Base-by-base conservation (phyloP, 805 yeast species). In the Grigorovia humatica region DNA sequence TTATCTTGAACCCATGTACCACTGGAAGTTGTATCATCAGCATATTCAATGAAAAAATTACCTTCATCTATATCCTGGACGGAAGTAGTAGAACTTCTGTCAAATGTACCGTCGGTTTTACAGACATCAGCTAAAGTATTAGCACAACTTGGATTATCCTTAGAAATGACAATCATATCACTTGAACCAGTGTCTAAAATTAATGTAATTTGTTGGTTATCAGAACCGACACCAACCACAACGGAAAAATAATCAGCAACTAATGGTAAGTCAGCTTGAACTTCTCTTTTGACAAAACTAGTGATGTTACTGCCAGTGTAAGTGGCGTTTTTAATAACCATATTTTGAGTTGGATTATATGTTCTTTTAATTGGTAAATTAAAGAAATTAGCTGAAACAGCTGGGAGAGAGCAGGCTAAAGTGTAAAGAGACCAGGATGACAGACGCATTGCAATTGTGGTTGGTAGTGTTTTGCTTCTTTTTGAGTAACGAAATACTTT, bases 1-100 rank as follows among this genome's bases (percentile, higher is more conserved):
- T 71, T 69, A 59, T 89, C 96, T 45, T 72, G 67, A 48, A 73
- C 74, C 73, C 74, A 72, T 2, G 55, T 53, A 42, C 75, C 75
- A 11, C 60, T 48, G 8, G 80, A 81, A 48, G 60, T 70, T 4
- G 75, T 66, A 9, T 72, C 66, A 56, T 81, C 85, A 45, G 79
- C 80, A 61, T 82, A 82, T 43, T 67, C 38, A 32, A 32, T 32
- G 11, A 13, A 32, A 32, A 32, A 79, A 12, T 61, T 67, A 32
- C 38, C 38, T 0, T 76, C 65, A 32, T 59, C 55, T 51, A 61
- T 62, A 20, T 63, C 55, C 5, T 52, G 27, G 54, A 57, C 67
- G 11, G 61, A 52, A 1, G 63, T 53, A 2, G 70, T 63, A 9
- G 51, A 47, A 2, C 52, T 47, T 1, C 55, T 44, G 51, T 63